A percentile compares a stretch with the other conserved stretches of the same genome.
These are phyloP conservation scores for Plasmodium gaboni DNA, from an alignment of 169 alveolate genomes.

Conservation along the genomic window DNA sequence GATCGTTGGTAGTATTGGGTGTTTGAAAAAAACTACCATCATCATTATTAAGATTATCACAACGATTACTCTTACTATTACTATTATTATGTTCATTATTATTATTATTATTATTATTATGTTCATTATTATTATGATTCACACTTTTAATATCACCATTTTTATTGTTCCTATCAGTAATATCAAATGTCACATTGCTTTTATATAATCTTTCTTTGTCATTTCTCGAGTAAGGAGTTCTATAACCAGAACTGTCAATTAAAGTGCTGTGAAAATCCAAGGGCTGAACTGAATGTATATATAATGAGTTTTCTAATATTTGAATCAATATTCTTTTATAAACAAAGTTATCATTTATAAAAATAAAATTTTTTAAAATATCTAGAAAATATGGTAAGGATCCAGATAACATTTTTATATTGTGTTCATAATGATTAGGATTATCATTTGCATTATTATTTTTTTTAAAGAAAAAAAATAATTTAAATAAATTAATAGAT, in stretches of 20 bases:
- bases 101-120: background rate
- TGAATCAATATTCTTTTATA: conserved; percentile 21
- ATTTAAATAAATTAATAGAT: conserved; percentile 32
- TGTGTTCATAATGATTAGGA: conserved; percentile 12
- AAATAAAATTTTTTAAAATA: conserved; percentile 3
- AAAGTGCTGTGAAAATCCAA: too few relatives aligned
- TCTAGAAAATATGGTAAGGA: conserved; percentile 16
- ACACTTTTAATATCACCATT: background rate
- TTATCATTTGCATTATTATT: background rate
- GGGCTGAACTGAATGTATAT: too few relatives aligned
- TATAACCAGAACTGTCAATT: background rate
- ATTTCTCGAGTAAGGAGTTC: background rate
- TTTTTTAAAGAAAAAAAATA: conserved; percentile 28
- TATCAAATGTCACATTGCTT: too few relatives aligned
- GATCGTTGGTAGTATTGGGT: too few relatives aligned
- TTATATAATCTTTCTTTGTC: background rate
- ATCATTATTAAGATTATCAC: too few relatives aligned
- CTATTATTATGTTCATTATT: background rate
- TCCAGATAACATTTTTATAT: conserved; percentile 2
- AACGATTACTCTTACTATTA: too few relatives aligned
- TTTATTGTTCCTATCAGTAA: background rate
- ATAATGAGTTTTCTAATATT: conserved; percentile 3
- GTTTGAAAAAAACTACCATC: too few relatives aligned
- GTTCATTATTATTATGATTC: background rate
- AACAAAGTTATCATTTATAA: conserved; percentile 29